phyloP scores from a whole-genome alignment of 2,329 filamentous ascomycete species.

The Venturia carpophila region DNA sequence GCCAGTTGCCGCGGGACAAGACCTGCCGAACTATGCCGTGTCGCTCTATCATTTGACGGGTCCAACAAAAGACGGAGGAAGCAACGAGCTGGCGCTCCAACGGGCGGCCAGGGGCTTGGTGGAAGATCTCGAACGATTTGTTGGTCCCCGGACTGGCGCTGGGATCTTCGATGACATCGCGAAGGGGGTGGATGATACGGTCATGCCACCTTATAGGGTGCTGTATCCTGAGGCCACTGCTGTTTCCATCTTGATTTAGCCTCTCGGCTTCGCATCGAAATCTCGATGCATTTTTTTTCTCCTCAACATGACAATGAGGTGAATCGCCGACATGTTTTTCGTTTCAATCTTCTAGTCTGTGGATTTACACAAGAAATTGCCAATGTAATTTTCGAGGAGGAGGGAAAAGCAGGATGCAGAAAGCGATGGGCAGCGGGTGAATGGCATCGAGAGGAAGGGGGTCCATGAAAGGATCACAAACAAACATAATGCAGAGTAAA shows the following conservation, averaged over 20 bases:
- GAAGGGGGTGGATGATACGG: constrained; percentile 24
- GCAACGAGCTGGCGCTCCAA: constrained; percentile 22
- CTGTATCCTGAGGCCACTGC: constrained; percentile 34
- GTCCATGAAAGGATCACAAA: no score
- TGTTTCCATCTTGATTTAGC: constrained; percentile 31
- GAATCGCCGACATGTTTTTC: no score
- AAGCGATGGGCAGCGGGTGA: no score
- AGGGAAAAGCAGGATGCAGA: no score
- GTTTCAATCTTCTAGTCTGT: no score
- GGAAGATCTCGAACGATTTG: constrained; percentile 25
- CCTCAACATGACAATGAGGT: no score
- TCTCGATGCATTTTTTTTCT: no score
- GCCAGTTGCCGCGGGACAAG: constrained; percentile 36
- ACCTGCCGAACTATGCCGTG: constrained; percentile 36
- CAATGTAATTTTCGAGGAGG: no score
- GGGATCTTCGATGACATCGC: constrained; percentile 23
- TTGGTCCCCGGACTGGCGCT: constrained; percentile 27
- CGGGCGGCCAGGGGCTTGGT: constrained; percentile 23
- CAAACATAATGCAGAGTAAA: no score
- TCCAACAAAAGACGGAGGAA: constrained; percentile 10
- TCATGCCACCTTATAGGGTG: constrained; percentile 33
- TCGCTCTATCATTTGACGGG: constrained; percentile 25
- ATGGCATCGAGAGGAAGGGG: no score
- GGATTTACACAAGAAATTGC: no score
- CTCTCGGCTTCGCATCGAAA: no score